Conservation (phyloP, 768 basidiomycete species). For the Suillus americanus region DNA sequence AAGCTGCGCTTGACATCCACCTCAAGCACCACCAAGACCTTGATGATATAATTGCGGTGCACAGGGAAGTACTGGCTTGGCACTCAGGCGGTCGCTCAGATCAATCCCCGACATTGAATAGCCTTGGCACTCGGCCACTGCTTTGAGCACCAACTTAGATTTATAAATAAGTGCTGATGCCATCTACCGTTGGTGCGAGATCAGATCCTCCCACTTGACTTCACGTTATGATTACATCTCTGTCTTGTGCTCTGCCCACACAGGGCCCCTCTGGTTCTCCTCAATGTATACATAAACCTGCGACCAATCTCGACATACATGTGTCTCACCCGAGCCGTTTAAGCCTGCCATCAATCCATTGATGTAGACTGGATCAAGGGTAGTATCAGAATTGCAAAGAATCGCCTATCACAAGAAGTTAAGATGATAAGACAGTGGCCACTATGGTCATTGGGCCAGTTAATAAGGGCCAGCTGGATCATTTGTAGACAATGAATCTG, state of each 20-base stretch:
- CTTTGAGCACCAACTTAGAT: background rate
- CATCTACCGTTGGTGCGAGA: background rate
- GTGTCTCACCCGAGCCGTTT: conserved; percentile 25
- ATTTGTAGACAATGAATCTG: conserved; percentile 29
- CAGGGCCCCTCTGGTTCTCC: conserved; percentile 16
- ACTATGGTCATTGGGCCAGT: conserved; percentile 8
- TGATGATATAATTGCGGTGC: too few species aligned
- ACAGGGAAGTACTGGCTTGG: too few species aligned
- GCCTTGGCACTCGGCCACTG: background rate
- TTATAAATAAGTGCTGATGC: background rate
- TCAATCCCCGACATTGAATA: background rate
- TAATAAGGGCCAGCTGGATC: conserved; percentile 9
- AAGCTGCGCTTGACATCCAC: too few species aligned
- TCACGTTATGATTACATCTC: background rate
- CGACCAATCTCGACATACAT: conserved; percentile 31
- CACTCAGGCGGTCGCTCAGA: background rate
- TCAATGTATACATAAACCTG: conserved; percentile 24
- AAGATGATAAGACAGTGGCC: conserved; percentile 42
- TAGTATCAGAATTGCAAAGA: conserved; percentile 42
- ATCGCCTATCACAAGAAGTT: conserved; percentile 43
- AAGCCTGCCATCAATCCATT: conserved; percentile 12
- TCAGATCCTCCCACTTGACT: background rate
- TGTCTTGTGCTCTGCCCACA: background rate
- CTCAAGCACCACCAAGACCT: too few species aligned
- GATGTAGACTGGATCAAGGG: conserved; percentile 38